phyloP scores from a whole-genome alignment of 352 stramenopile species.

The Sclerospora graminicola region DNA sequence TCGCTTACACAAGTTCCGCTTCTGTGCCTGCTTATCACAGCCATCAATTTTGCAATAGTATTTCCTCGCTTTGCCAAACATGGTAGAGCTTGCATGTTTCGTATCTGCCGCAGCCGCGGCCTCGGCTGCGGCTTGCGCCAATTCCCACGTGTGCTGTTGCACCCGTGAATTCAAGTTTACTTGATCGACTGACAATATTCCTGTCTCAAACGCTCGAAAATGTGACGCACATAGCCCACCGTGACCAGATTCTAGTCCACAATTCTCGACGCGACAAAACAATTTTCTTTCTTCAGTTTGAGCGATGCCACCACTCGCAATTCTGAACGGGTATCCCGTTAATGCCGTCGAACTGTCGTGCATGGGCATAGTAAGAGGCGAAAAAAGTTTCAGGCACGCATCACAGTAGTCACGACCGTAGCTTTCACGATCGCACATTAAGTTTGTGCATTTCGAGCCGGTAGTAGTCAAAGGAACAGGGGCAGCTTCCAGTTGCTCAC shows the following conservation, averaged over 20 bases:
- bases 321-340: slow-evolving; percentile 10
- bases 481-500: slow-evolving; percentile 11
- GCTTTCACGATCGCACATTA: slow-evolving; percentile 42
- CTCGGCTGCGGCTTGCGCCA: slow-evolving; percentile 8
- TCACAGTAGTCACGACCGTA: slow-evolving; percentile 53
- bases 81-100: slow-evolving; percentile 9
- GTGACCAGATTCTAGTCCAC: slow-evolving; percentile 10
- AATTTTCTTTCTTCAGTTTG: slow-evolving; percentile 9
- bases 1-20: slow-evolving; percentile 47
- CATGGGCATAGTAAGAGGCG: slow-evolving; percentile 36
- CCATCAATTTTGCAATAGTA: slow-evolving; percentile 58
- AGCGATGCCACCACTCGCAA: slow-evolving; percentile 4
- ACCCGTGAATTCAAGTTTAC: slow-evolving; percentile 35
- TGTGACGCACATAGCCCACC: slow-evolving; percentile 39
- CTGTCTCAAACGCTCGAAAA: slow-evolving; percentile 35
- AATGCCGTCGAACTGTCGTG: slow-evolving; percentile 10
- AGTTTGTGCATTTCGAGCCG: slow-evolving; percentile 36
- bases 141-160: slow-evolving; percentile 14
- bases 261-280: slow-evolving; percentile 39
- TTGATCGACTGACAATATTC: slow-evolving; percentile 48
- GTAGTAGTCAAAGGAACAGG: slow-evolving; percentile 1
- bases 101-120: slow-evolving; percentile 8
- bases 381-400: slow-evolving; percentile 47
- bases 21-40: slow-evolving; percentile 56
- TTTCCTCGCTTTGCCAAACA: slow-evolving; percentile 33